Percentiles rank a stretch among this genome's conserved stretches.
Conservation (phyloP, 768 basidiomycete species). For the Cyathus striatus region DNA sequence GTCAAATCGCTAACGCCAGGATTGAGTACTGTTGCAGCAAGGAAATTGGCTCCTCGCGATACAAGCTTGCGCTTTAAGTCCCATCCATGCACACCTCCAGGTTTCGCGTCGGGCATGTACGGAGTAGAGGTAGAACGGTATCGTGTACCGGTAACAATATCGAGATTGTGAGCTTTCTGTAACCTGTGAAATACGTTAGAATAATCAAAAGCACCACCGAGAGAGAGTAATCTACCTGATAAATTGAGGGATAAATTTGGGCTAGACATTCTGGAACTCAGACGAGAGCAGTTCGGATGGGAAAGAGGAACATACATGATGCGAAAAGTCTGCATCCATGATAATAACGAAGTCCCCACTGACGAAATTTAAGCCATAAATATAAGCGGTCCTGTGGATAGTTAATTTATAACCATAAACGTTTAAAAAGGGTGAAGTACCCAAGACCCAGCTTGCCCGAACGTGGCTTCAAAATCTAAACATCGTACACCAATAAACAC, state of each 20-base stretch:
- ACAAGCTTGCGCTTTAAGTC: slow-evolving; percentile 87
- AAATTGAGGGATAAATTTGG: slow-evolving; percentile 93
- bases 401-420: neutral
- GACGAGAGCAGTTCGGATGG: neutral
- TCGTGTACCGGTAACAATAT: slow-evolving; percentile 91
- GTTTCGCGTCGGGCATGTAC: slow-evolving; percentile 47
- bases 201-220: neutral
- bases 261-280: slow-evolving; percentile 36
- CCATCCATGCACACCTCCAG: slow-evolving; percentile 92
- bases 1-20: slow-evolving; percentile 90
- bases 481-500: neutral
- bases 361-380: slow-evolving; percentile 86
- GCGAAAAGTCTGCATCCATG: slow-evolving; percentile 97
- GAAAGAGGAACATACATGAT: slow-evolving; percentile 59
- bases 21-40: slow-evolving; percentile 79
- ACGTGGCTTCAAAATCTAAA: slow-evolving; percentile 77
- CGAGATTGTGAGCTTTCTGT: slow-evolving; percentile 82
- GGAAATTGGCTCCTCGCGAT: slow-evolving; percentile 84
- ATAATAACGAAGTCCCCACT: slow-evolving; percentile 93
- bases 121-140: slow-evolving; percentile 67
- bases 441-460: slow-evolving; percentile 89
- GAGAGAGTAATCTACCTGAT: slow-evolving; percentile 50
- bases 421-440: slow-evolving; percentile 30
- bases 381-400: slow-evolving; percentile 75
- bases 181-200: slow-evolving; percentile 35